Evolutionary conservation across 1,284 basidiomycete species (phyloP).

Genomic region (Irpex lacteus): DNA sequence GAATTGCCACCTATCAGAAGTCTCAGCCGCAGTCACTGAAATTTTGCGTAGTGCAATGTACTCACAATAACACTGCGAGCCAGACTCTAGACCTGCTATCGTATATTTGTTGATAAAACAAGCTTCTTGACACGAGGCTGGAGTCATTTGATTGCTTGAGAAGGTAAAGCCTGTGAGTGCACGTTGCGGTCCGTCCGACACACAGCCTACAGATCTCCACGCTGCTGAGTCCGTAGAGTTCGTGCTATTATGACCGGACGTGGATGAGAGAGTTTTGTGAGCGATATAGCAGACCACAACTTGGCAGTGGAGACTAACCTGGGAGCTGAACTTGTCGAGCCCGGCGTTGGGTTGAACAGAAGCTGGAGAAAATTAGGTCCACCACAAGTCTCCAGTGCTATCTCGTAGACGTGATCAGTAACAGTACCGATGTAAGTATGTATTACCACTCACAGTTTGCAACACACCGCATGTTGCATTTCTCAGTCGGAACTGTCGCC

Average conservation of each 20-base stretch:
- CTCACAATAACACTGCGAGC: conserved; percentile 26
- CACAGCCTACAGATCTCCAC: conserved; percentile 20
- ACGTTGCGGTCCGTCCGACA: conserved; percentile 15
- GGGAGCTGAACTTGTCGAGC: conserved; percentile 10
- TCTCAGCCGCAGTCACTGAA: neutral
- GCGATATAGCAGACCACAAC: neutral
- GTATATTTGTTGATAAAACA: conserved; percentile 21
- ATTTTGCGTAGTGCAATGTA: neutral
- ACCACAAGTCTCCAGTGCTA: conserved; percentile 25
- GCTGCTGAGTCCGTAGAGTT: neutral
- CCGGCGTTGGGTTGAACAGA: conserved; percentile 20
- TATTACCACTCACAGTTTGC: conserved; percentile 20
- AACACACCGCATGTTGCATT: conserved; percentile 24
- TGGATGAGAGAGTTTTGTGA: neutral
- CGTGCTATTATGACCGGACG: neutral
- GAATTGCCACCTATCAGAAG: conserved; percentile 8
- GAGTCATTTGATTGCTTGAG: conserved; percentile 22
- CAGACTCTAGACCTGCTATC: conserved; percentile 25
- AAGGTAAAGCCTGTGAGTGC: conserved; percentile 22
- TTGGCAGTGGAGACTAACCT: neutral
- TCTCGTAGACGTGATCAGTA: neutral
- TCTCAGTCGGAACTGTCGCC: conserved; percentile 19
- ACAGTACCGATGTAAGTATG: too few species aligned
- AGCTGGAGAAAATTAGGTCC: conserved; percentile 23
- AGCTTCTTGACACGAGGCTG: conserved; percentile 18